phyloP scores from a whole-genome alignment of 148 eudicot species.

The Polygonum maritimum region DNA sequence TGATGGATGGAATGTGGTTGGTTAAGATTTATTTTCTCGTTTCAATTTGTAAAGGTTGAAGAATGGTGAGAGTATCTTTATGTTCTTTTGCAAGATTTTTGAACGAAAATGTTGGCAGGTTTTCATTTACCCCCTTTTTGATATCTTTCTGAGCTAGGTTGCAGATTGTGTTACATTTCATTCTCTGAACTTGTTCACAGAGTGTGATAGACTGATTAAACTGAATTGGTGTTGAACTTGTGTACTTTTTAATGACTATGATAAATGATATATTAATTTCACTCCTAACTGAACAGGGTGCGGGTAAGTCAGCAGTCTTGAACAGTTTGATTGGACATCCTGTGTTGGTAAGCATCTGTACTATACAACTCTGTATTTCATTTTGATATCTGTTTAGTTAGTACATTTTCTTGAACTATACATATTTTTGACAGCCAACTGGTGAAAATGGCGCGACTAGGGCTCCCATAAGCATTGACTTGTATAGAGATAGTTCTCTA shows the following conservation, averaged over 20 bases:
- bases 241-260: neutral
- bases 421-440: slow-evolving; percentile 56
- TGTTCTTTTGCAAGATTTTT: neutral
- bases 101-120: too few species aligned
- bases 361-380: neutral
- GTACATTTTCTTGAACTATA: neutral
- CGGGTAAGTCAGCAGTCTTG: slow-evolving; percentile 91
- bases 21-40: too few species aligned
- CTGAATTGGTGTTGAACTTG: neutral
- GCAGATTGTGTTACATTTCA: neutral
- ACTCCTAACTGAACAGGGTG: slow-evolving; percentile 49
- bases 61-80: neutral
- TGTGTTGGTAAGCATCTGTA: slow-evolving; percentile 57
- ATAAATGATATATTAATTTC: neutral
- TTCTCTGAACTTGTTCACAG: neutral
- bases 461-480: slow-evolving; percentile 87
- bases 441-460: slow-evolving; percentile 99
- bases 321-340: slow-evolving; percentile 98
- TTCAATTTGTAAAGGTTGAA: neutral
- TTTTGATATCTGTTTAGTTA: neutral
- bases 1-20: too few species aligned
- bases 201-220: neutral
- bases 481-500: slow-evolving; percentile 66
- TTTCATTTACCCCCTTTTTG: neutral
- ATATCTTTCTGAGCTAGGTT: neutral